Conservation (phyloP, 352 stramenopile genomes). For the Globisporangium emineosum region DNA sequence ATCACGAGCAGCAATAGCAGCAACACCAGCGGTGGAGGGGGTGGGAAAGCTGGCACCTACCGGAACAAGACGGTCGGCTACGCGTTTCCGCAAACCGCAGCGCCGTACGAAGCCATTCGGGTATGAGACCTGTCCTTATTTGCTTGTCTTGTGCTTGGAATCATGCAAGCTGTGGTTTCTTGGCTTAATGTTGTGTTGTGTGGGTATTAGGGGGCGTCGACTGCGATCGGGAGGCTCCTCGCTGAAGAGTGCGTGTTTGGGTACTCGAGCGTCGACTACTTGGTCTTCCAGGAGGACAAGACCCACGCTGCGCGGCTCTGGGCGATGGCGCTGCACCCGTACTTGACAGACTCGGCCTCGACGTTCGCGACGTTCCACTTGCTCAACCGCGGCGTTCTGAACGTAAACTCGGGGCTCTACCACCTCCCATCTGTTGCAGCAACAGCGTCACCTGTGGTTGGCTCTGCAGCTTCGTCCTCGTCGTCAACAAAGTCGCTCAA, state of each 20-base stretch:
- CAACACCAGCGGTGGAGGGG: not conserved
- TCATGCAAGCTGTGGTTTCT: not conserved
- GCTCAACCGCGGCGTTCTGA: conserved; percentile 39
- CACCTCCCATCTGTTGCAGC: conserved; percentile 21
- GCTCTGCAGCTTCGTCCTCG: conserved; percentile 14
- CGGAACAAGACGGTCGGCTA: conserved; percentile 46
- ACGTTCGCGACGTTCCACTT: conserved; percentile 74
- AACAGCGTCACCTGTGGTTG: not conserved
- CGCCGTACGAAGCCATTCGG: conserved; percentile 71
- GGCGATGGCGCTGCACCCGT: conserved; percentile 72
- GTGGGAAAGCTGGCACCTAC: conserved; percentile 17
- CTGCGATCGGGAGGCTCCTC: conserved; percentile 45
- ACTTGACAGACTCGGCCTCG: conserved; percentile 70
- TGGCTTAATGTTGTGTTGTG: not conserved
- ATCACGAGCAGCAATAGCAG: conserved; percentile 24
- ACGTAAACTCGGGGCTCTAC: conserved; percentile 36
- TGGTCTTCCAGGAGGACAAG: conserved; percentile 65
- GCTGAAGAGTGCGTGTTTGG: conserved; percentile 54
- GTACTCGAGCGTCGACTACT: conserved; percentile 80
- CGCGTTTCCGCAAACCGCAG: conserved; percentile 74
- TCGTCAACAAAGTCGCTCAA: not conserved
- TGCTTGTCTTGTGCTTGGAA: not conserved
- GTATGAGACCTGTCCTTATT: conserved; percentile 14
- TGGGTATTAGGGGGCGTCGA: conserved; percentile 31
- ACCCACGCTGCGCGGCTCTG: conserved; percentile 53